Percentiles rank a stretch among this genome's conserved stretches.
phyloP scores from a whole-genome alignment of 2,329 filamentous ascomycete genomes.

The Arthroderma sp. region DNA sequence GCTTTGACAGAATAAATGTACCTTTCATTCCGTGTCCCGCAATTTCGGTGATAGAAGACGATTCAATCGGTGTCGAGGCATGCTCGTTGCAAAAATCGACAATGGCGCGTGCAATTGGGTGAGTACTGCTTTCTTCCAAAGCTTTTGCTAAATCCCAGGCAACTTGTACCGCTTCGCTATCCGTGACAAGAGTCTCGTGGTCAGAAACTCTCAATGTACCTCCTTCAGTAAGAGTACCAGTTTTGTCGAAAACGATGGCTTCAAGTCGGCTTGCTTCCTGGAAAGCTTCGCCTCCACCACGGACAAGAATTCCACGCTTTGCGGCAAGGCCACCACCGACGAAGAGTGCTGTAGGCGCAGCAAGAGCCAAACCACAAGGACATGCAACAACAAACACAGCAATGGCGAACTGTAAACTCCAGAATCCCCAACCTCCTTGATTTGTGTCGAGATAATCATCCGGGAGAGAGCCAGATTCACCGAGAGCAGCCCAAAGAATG shows the following conservation, averaged over 20 bases:
- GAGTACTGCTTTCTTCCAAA: conserved; percentile 46
- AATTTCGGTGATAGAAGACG: conserved; percentile 38
- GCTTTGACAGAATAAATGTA: conserved; percentile 27
- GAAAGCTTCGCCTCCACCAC: conserved; percentile 74
- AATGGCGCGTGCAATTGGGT: conserved; percentile 46
- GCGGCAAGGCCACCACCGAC: conserved; percentile 71
- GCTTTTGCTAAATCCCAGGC: conserved; percentile 35
- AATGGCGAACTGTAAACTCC: conserved; percentile 55
- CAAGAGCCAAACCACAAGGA: conserved; percentile 69
- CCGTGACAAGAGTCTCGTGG: conserved; percentile 28
- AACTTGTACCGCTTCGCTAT: conserved; percentile 22
- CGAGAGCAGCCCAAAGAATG: conserved; percentile 34
- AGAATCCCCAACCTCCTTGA: conserved; percentile 39
- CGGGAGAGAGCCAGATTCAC: conserved; percentile 29
- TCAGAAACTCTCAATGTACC: conserved; percentile 45
- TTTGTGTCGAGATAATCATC: conserved; percentile 38
- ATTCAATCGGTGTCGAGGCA: conserved; percentile 15
- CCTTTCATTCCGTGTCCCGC: conserved; percentile 46
- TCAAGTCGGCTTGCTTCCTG: conserved; percentile 68
- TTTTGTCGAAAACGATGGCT: conserved; percentile 79
- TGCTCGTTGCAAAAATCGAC: conserved; percentile 33
- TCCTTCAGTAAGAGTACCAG: conserved; percentile 62
- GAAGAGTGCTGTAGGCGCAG: conserved; percentile 77
- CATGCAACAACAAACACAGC: conserved; percentile 79
- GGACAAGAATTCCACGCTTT: conserved; percentile 65